Evolutionary conservation across 352 stramenopile genomes (phyloP), one percentile per base, ranked within the genome.

Genomic region (Thraustotheca clavata): DNA sequence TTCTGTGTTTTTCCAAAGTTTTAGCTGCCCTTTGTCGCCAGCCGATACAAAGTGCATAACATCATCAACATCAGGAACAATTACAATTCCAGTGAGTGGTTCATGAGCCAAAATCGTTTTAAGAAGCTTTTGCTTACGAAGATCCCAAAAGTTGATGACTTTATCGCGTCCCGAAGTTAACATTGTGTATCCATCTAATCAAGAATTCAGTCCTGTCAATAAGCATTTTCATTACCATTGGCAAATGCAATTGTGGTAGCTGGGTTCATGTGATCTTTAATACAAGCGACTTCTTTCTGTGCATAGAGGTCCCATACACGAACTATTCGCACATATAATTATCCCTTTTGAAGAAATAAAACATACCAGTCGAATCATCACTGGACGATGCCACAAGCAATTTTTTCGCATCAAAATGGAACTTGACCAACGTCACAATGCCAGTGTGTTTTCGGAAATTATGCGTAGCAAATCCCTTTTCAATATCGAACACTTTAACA

Each of bases 21-120:
- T 82, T 38, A 98, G 74, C 33, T 79, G 31, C 7, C 95, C 95
- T 49, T 94, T 94, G 27, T 95, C 92, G 34, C 96, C 96, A 24
- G 94, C 96, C 24, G 92, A 97, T 27, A 95, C 83, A 40, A 99
- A 90, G 62, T 89, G 72, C 43, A 11, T 24, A 66, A 98, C 83
- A 22, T 76, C 71, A 52, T 85, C 87, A 38, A 60, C 71, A 18
- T 69, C 68, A 1, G 91, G 80, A 14, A 98, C 47, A n/a, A 98
- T 75, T 22, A 89, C 70, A 50, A 98, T 76, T n/a, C 90, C 91
- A 74, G 98, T 92, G n/a, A 98, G 75, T 40, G 91, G 75, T 73
- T 98, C 95, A 66, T 98, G 96, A 4, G 97, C 83, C 9, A 97
- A 77, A 33, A 98, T 79, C 1, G 95, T 98, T 70, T 97, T 91